Base-by-base conservation (phyloP, 176 grass and related monocot species). In the Saccharum spontaneum region DNA sequence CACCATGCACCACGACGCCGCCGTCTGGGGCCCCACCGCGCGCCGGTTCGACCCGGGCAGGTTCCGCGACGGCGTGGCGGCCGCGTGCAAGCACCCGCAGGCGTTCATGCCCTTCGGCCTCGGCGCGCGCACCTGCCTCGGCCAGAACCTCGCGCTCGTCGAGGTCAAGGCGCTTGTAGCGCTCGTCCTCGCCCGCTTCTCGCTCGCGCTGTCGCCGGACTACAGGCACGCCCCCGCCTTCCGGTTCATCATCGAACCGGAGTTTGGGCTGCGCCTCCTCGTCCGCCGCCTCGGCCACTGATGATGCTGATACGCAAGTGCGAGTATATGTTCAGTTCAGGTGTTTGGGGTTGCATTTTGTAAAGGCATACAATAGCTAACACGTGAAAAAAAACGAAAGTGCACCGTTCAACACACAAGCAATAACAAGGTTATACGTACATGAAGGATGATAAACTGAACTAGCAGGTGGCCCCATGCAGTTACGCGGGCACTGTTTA, bases 71-170 rank as follows among this genome's bases (percentile, higher is more conserved):
- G 92, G 92, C 71, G 84, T 91, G 31, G 60, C 72, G 0, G 81
- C 77, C 1, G 81, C 89, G 3, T 91, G 92, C 81, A 88, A 45
- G 80, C 30, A 91, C 57, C 89, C 89, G 33, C 89, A 89, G 40
- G 89, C 81, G 34, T 94, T 87, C 87, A 73, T 94, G 80, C 89
- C 87, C 1, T 94, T 94, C 77, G 92, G 89, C n/a, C 75, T 88
- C 55, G 89, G 92, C 16, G 84, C 87, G 36, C 89, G 92, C 65
- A 87, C 78, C 37, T 94, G 89, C 79, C 77, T 94, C 40, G 92
- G 89, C 4, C 92, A 89, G 71, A 86, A 89, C 52, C 87, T 94
- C 72, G 92, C 89, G 3, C 82, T 91, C 81, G 77, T 83, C n/a
- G 92, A 91, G 89, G 75, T 94, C 76, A 94, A 94, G 81, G 76